Percentiles rank a stretch among this genome's conserved stretches.
These are phyloP conservation scores for Ilyonectria mors-panacis DNA, from an alignment of 2,329 filamentous ascomycete species.

Conservation along the genomic window DNA sequence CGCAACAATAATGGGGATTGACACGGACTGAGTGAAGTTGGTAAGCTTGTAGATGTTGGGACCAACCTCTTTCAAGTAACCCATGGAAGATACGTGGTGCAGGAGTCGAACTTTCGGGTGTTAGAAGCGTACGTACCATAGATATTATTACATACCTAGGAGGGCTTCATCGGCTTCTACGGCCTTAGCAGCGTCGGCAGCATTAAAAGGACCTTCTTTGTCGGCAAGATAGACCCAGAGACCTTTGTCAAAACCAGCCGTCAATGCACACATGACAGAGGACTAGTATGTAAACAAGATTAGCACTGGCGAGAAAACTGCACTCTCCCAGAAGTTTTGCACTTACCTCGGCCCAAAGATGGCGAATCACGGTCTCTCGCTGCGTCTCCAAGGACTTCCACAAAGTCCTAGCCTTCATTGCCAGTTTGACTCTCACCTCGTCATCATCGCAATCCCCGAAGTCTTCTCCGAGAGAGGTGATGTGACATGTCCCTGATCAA, in stretches of 20 bases:
- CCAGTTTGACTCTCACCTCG: conserved; percentile 48
- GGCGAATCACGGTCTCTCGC: conserved; percentile 63
- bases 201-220: conserved; percentile 50
- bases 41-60: conserved; percentile 55
- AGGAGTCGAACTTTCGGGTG: conserved; percentile 49
- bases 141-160: no score
- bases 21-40: conserved; percentile 55
- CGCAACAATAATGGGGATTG: conserved; percentile 52
- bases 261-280: conserved; percentile 45
- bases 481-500: conserved; percentile 38
- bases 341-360: conserved; percentile 60
- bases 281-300: conserved; percentile 32
- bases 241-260: conserved; percentile 53
- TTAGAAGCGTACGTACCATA: neutral
- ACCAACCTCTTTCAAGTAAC: conserved; percentile 55
- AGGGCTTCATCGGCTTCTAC: no score
- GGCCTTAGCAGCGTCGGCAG: conserved; percentile 49
- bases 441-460: conserved; percentile 28
- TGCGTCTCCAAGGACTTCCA: conserved; percentile 60
- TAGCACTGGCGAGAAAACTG: neutral
- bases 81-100: conserved; percentile 57
- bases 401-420: conserved; percentile 51
- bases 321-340: no score
- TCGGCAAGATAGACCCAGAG: conserved; percentile 54
- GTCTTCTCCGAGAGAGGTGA: conserved; percentile 1